Evolutionary conservation across 352 stramenopile genomes (phyloP).

Genomic region (Phytopythium litorale): DNA sequence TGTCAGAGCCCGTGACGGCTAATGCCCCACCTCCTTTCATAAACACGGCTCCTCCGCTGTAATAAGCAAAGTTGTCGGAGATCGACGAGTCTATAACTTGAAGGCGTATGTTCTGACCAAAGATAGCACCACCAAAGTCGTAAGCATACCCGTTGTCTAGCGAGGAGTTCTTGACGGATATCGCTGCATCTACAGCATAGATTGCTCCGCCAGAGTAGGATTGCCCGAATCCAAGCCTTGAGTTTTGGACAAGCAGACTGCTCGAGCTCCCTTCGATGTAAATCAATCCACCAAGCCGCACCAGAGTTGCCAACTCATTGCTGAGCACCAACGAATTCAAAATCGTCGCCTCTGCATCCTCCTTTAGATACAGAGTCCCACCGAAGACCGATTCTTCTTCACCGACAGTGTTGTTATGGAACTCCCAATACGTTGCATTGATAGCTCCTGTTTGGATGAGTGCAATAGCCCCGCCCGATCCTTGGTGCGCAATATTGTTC

Average conservation of each 20-base stretch:
- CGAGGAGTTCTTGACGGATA: slow-evolving; percentile 29
- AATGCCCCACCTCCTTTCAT: slow-evolving; percentile 30
- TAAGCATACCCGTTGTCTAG: slow-evolving; percentile 28
- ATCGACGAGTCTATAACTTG: slow-evolving; percentile 23
- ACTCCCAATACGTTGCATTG: slow-evolving; percentile 19
- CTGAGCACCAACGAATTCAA: slow-evolving; percentile 25
- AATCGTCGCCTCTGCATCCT: slow-evolving; percentile 18
- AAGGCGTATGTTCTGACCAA: slow-evolving; percentile 17
- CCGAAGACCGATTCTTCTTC: slow-evolving; percentile 15
- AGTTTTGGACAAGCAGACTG: slow-evolving; percentile 29
- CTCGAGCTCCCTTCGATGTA: slow-evolving; percentile 33
- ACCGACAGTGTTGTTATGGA: slow-evolving; percentile 33
- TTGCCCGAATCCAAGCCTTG: slow-evolving; percentile 29
- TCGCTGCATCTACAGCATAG: slow-evolving; percentile 23
- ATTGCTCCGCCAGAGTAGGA: slow-evolving; percentile 41
- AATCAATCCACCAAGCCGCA: slow-evolving; percentile 33
- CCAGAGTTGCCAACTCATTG: slow-evolving; percentile 21
- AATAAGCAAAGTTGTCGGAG: slow-evolving; percentile 46
- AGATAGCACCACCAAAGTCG: slow-evolving; percentile 59
- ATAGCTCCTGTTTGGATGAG: slow-evolving; percentile 14
- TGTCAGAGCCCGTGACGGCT: slow-evolving; percentile 10
- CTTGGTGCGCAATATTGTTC: slow-evolving; percentile 14
- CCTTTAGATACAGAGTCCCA: slow-evolving; percentile 19
- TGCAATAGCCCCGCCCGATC: slow-evolving; percentile 27
- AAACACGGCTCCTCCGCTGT: slow-evolving; percentile 56